Conservation (phyloP, 441 rosid genomes). For the Adansonia rubrostipa region DNA sequence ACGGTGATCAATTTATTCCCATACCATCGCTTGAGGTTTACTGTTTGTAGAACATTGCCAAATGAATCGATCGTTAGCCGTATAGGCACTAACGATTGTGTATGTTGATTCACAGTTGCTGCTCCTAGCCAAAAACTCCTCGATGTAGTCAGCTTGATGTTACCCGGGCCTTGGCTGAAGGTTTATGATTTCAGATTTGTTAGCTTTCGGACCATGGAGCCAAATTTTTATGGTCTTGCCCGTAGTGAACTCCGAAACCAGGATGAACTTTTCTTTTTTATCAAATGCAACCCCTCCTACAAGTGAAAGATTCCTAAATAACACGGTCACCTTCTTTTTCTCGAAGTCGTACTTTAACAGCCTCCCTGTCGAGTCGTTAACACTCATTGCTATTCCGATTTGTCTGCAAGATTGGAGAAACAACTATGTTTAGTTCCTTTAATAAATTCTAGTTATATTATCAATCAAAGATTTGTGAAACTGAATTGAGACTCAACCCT, state of each 20-base stretch:
- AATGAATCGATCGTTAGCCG: background rate
- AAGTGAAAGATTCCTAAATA: conserved; percentile 8
- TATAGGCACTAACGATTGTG: background rate
- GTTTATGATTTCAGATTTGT: background rate
- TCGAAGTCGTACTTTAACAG: background rate
- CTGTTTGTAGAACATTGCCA: background rate
- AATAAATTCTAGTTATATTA: too few species aligned
- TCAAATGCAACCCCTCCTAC: conserved; percentile 14
- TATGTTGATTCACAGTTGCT: background rate
- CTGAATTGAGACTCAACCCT: too few species aligned
- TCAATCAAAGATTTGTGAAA: too few species aligned
- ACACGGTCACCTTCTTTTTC: background rate
- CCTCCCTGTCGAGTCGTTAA: conserved; percentile 16
- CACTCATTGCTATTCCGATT: background rate
- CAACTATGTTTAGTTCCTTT: background rate
- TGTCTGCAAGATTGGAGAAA: background rate
- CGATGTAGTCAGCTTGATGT: background rate
- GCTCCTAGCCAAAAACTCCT: conserved; percentile 1
- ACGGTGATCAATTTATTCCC: conserved; percentile 2
- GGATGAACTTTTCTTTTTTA: background rate
- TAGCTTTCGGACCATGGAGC: background rate
- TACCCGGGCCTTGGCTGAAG: background rate
- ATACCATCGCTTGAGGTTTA: background rate
- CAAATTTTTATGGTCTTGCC: background rate
- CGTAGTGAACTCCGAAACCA: background rate